Evolutionary conservation across 306 rosid genomes (phyloP).

Genomic region (Cucurbita argyrosperma): DNA sequence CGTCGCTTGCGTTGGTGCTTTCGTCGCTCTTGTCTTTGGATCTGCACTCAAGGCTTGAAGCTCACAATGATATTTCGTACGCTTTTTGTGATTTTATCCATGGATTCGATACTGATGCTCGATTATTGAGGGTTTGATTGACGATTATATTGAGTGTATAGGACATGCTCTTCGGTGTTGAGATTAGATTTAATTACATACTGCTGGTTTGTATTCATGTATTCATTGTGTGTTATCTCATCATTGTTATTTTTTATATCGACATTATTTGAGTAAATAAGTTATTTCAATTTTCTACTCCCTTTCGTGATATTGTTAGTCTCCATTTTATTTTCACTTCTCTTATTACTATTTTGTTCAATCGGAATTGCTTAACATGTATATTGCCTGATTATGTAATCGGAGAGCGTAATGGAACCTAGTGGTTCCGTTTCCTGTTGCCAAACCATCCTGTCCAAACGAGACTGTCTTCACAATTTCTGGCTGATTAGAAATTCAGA

Average conservation of each 20-base stretch:
- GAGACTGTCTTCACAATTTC: not conserved
- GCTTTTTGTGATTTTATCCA: not conserved
- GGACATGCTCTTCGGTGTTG: not conserved
- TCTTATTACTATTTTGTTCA: not conserved
- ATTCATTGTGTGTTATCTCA: not conserved
- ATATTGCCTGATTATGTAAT: not conserved
- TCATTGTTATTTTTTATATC: not conserved
- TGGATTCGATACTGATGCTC: slow-evolving; percentile 1
- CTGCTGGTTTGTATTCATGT: not conserved
- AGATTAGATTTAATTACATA: not conserved
- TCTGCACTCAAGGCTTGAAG: slow-evolving; percentile 49
- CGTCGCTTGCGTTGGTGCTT: slow-evolving; percentile 27
- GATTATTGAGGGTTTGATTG: not conserved
- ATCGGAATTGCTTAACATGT: not conserved
- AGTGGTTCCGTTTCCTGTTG: not conserved
- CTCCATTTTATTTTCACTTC: not conserved
- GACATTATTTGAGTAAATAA: slow-evolving; percentile 3
- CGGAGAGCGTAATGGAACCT: not conserved
- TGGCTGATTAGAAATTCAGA: not conserved
- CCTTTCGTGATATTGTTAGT: not conserved
- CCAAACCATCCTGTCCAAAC: not conserved
- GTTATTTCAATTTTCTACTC: not conserved
- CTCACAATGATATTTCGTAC: not conserved
- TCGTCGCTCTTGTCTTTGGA: slow-evolving; percentile 48
- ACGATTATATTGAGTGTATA: slow-evolving; percentile 1